Evolutionary conservation across 169 alveolate genomes (phyloP), one percentile per base, ranked within the genome.

Genomic region (Cryptosporidium sp.): DNA sequence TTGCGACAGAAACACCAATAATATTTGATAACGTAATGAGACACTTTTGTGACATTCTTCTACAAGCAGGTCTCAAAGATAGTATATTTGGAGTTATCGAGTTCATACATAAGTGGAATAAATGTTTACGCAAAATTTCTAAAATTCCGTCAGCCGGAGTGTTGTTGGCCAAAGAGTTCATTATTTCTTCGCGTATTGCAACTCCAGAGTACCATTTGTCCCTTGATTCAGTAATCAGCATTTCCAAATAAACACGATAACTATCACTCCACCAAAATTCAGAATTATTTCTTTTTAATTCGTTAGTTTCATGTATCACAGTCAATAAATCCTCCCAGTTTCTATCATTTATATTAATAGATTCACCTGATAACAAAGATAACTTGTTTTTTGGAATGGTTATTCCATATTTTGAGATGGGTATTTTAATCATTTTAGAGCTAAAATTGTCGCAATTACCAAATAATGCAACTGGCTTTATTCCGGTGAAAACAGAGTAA

Each of bases 11-110:
- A 39, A 80, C 75, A 8, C 80, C 89, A 3, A 52, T 62, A 2
- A 65, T 70, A 8, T 61, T 39, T 16, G 89, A 59, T 52, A 80
- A 43, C 21, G 75, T 43, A 37, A 61, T 23, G 14, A 80, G 74
- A 41, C 89, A 80, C 35, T 80, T 80, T 41, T 80, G 89, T 61
- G 89, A 80, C 89, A 80, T 80, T 41, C 89, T 80, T 37, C 89
- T 59, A 33, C 89, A 80, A 4, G 89, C 69, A 61, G 89, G 39
- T 21, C 51, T 80, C 52, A 80, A 48, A 26, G 89, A 80, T 43
- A 80, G 29, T 26, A 80, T 80, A 50, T 80, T 80, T 18, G 89
- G 62, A 5, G 65, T 48, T 43, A 80, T 80, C 16, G 89, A 62
- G 55, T 41, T 65, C 65, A 80, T 62, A 21, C 71, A 80, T n/a